Conservation (phyloP, 441 rosid species). For the Erysimum pusillum region DNA sequence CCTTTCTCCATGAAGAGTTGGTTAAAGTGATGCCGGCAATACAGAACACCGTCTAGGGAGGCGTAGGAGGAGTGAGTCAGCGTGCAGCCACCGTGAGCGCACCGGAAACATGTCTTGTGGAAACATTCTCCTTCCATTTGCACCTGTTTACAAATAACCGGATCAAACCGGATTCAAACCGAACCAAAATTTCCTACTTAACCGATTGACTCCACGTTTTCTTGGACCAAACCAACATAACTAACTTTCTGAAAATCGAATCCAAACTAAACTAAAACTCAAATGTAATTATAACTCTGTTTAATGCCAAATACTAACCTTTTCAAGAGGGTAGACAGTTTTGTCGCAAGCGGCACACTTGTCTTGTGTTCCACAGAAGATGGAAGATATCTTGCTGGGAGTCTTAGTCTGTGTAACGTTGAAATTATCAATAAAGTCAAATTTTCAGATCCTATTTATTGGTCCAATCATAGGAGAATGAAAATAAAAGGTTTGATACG, state of each 20-base stretch:
- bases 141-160: constrained; percentile 55
- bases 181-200: neutral
- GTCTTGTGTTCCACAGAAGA: constrained; percentile 95
- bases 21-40: constrained; percentile 96
- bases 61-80: constrained; percentile 97
- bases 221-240: neutral
- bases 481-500: neutral
- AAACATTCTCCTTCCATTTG: constrained; percentile 92
- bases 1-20: constrained; percentile 98
- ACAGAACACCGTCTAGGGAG: constrained; percentile 82
- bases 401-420: constrained; percentile 72
- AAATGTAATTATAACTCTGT: neutral
- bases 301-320: constrained; percentile 56
- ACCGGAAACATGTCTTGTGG: constrained; percentile 96
- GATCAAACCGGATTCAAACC: neutral
- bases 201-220: neutral
- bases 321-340: constrained; percentile 93
- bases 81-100: constrained; percentile 92
- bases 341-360: constrained; percentile 90
- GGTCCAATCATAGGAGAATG: constrained; percentile 1
- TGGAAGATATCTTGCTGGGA: constrained; percentile 84
- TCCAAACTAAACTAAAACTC: neutral
- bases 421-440: constrained; percentile 6
- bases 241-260: neutral
- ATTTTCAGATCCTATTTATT: constrained; percentile 2